Conservation (phyloP, 176 grass and related monocot species). For the Oryza brachyantha region DNA sequence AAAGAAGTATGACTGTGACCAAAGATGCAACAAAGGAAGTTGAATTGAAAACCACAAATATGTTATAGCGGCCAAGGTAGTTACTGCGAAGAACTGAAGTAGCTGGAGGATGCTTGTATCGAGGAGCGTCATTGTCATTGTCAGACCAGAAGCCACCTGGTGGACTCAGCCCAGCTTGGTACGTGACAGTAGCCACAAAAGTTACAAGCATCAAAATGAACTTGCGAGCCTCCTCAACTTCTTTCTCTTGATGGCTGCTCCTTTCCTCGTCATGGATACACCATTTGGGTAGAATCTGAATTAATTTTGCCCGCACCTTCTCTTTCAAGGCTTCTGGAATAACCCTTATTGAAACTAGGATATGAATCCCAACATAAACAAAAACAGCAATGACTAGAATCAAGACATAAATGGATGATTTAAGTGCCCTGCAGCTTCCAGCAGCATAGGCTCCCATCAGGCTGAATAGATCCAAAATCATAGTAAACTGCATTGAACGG, state of each 20-base stretch:
- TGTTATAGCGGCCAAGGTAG: constrained; percentile 10
- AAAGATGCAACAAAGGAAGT: constrained; percentile 54
- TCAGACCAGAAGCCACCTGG: constrained; percentile 55
- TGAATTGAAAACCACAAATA: constrained; percentile 34
- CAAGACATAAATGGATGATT: constrained; percentile 48
- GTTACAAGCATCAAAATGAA: constrained; percentile 44
- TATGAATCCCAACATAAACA: constrained; percentile 29
- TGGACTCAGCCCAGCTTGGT: constrained; percentile 49
- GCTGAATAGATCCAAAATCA: constrained; percentile 48
- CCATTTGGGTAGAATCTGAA: background rate
- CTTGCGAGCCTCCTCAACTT: constrained; percentile 34
- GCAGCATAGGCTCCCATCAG: constrained; percentile 55
- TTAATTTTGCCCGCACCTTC: background rate
- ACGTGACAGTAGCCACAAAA: constrained; percentile 44
- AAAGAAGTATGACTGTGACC: constrained; percentile 48
- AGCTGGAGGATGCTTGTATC: constrained; percentile 21
- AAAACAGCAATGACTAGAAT: constrained; percentile 40
- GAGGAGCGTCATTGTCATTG: background rate
- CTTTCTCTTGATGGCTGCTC: background rate
- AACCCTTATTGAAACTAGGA: constrained; percentile 24
- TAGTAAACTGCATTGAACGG: constrained; percentile 43
- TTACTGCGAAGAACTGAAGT: constrained; percentile 36
- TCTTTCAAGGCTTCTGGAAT: constrained; percentile 11
- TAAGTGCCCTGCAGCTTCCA: constrained; percentile 32
- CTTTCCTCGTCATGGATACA: background rate